Conservation (phyloP, 345 rosid genomes). For the Brassica carinata region DNA sequence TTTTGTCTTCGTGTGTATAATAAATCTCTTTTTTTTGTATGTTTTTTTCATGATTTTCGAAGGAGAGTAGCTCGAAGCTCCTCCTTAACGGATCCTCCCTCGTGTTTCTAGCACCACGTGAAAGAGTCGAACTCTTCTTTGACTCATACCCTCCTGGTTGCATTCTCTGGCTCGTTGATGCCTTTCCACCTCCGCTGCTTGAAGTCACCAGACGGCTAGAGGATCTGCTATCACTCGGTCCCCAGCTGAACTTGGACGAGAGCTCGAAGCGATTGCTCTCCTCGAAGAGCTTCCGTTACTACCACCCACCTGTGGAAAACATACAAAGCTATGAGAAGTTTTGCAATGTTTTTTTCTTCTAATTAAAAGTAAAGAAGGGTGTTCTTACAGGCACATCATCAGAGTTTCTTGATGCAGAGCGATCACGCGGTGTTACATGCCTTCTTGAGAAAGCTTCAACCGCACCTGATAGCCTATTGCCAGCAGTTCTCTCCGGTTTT, state of each 20-base stretch:
- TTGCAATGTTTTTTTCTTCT: conserved; percentile 41
- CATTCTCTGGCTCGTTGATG: conserved; percentile 60
- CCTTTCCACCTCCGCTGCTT: conserved; percentile 49
- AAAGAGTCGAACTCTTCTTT: conserved; percentile 42
- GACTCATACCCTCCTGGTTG: conserved; percentile 53
- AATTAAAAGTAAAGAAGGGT: background rate
- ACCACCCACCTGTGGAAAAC: background rate
- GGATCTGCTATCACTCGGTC: conserved; percentile 53
- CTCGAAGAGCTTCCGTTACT: conserved; percentile 61
- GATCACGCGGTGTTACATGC: conserved; percentile 54
- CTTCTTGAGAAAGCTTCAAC: conserved; percentile 72
- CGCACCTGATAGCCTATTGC: conserved; percentile 51
- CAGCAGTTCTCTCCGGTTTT: conserved; percentile 36
- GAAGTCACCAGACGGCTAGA: conserved; percentile 58
- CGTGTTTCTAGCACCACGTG: conserved; percentile 56
- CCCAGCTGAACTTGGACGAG: conserved; percentile 76
- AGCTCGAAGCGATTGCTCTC: conserved; percentile 63
- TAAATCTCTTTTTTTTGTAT: no score
- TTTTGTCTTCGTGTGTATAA: no score
- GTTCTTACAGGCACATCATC: conserved; percentile 61
- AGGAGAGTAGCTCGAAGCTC: conserved; percentile 76
- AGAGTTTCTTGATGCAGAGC: conserved; percentile 52
- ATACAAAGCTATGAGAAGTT: background rate
- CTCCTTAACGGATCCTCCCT: conserved; percentile 54
- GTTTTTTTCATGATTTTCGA: conserved; percentile 41